Conservation (phyloP, 345 rosid genomes). For the Alliaria petiolata region DNA sequence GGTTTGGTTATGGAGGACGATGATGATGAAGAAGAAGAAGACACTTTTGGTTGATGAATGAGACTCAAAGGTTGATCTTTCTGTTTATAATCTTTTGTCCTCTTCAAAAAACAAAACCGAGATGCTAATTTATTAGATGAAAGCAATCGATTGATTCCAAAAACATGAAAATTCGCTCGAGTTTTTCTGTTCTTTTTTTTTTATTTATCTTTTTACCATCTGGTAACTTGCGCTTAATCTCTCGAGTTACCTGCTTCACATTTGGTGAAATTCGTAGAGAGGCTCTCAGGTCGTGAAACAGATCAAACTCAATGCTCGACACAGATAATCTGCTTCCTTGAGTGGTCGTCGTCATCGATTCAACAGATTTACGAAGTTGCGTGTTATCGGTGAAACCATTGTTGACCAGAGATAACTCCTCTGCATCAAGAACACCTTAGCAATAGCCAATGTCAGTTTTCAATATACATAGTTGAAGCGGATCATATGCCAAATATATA, state of each 20-base stretch:
- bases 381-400: conserved; percentile 12
- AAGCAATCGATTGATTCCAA: not conserved
- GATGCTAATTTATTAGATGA: not conserved
- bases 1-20: not conserved
- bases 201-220: conserved; percentile 16
- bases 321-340: conserved; percentile 19
- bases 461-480: no score
- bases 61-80: conserved; percentile 13
- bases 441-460: not conserved
- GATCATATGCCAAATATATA: no score
- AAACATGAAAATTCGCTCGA: not conserved
- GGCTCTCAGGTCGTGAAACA: conserved; percentile 24
- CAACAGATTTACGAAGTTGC: conserved; percentile 3
- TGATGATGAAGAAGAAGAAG: not conserved
- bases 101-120: not conserved
- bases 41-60: conserved; percentile 20
- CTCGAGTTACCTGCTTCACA: conserved; percentile 7
- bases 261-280: not conserved
- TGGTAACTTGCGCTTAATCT: conserved; percentile 15
- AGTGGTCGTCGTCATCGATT: conserved; percentile 6
- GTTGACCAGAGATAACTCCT: conserved; percentile 26
- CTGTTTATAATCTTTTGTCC: not conserved
- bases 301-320: conserved; percentile 27
- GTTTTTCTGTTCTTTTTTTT: no score
- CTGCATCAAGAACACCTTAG: conserved; percentile 32